Base-by-base conservation (phyloP, 305 asterid genomes). In the Lippia alba region DNA sequence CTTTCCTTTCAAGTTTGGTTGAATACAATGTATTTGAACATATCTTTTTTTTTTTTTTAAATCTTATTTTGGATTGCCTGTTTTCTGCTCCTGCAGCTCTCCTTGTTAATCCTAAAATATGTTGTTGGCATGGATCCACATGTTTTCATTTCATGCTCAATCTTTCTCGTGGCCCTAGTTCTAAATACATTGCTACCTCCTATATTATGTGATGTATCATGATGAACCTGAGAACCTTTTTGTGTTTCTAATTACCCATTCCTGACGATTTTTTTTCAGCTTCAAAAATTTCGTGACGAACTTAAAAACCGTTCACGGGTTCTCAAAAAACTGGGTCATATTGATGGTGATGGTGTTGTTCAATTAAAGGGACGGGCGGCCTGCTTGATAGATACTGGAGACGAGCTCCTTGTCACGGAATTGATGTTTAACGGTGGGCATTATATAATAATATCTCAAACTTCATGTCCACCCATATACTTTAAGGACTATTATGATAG, bases 311-410 rank as follows among this genome's bases (percentile, higher is more conserved):
- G 99, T 14, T 94, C 97, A 15, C 91, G 96, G 73, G 99, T 94
- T 71, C 87, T 94, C 59, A 92, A 85, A 79, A 92, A 81, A 79
- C 87, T 94, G 75, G 98, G 98, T 49, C 97, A 94, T 77, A 88
- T 94, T 74, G 98, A 90, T 79, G 74, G 81, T 68, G 98, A 94
- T 75, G 86, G 94, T 12, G 87, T 94, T 45, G 96, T 92, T 67
- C 97, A 87, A 80, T 77, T 92, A 86, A 94, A 94, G 79, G 99
- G 98, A 62, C 87, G 99, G 36, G 99, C 99, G 49, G 99, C 99
- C 79, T 94, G 98, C 87, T 86, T 92, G 75, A 90, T 94, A 76
- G 99, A 94, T 81, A 94, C 99, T 48, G 99, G 98, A 70, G 99
- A 94, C 71, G 99, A 94, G 80, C 98, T 94, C 62, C 97, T 94